A percentile compares a stretch with the other conserved stretches of the same genome.
These are phyloP conservation scores for Pholiota adiposa DNA, from an alignment of 1,284 basidiomycete species.

Conservation along the genomic window DNA sequence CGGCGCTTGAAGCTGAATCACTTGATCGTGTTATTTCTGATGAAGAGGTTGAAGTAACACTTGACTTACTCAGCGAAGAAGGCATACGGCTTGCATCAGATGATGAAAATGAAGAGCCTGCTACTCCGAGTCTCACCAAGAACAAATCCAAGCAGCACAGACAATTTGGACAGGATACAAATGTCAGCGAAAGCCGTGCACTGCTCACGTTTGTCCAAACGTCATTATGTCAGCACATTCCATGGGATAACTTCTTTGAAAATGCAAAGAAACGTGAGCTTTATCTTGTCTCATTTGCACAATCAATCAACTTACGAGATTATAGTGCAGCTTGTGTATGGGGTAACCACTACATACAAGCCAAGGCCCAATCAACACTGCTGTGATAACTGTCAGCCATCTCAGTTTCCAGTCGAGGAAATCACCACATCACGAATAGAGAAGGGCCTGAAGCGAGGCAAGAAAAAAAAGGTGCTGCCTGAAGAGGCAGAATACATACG, in stretches of 20 bases:
- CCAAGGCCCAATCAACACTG: not conserved
- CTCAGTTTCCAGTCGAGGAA: not conserved
- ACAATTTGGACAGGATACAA: not conserved
- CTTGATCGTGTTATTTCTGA: not conserved
- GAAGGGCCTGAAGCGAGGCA: not conserved
- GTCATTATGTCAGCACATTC: not conserved
- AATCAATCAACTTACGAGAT: not conserved
- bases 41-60: not conserved
- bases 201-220: not conserved
- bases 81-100: not conserved
- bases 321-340: not conserved
- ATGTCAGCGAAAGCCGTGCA: not conserved
- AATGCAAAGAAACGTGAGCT: slow-evolving; percentile 3
- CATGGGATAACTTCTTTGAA: slow-evolving; percentile 12
- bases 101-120: not conserved
- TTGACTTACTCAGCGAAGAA: not conserved
- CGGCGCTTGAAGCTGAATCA: not conserved
- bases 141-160: not conserved
- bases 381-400: slow-evolving; percentile 10
- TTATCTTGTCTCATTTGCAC: not conserved
- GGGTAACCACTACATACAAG: not conserved
- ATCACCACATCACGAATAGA: not conserved
- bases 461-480: not conserved
- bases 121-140: not conserved
- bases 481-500: not conserved